phyloP scores from a whole-genome alignment of 177 flowering plant species.

The Vitis hybrid region DNA sequence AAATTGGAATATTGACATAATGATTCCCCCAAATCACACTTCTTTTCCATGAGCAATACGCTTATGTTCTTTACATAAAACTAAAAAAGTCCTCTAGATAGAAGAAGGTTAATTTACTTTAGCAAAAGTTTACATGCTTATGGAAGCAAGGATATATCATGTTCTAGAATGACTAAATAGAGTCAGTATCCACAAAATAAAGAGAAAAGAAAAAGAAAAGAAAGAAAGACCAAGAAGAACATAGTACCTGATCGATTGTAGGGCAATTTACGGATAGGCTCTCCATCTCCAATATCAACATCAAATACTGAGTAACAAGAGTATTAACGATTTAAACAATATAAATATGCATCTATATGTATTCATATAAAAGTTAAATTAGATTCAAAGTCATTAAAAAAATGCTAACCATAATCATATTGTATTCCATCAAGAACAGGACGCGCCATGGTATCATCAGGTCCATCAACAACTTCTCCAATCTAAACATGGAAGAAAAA shows the following conservation, averaged over 20 bases:
- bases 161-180: no score
- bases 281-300: conserved; percentile 99
- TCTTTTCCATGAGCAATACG: no score
- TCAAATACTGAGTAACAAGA: conserved; percentile 69
- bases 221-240: conserved; percentile 2
- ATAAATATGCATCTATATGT: background rate
- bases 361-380: background rate
- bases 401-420: conserved; percentile 79
- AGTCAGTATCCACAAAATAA: background rate
- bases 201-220: conserved; percentile 8
- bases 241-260: conserved; percentile 82
- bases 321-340: background rate
- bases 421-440: conserved; percentile 65
- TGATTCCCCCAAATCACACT: no score
- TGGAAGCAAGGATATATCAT: no score
- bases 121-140: no score
- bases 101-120: no score
- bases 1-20: no score
- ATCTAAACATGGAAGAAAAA: conserved; percentile 41
- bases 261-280: conserved; percentile 87
- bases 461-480: conserved; percentile 99
- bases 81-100: no score
- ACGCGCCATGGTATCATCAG: conserved; percentile 62
- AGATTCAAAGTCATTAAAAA: background rate
- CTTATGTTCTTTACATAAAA: no score